These are phyloP conservation scores for Penicillium paxilli DNA, from an alignment of 495 filamentous ascomycete genomes.

Conservation along the genomic window DNA sequence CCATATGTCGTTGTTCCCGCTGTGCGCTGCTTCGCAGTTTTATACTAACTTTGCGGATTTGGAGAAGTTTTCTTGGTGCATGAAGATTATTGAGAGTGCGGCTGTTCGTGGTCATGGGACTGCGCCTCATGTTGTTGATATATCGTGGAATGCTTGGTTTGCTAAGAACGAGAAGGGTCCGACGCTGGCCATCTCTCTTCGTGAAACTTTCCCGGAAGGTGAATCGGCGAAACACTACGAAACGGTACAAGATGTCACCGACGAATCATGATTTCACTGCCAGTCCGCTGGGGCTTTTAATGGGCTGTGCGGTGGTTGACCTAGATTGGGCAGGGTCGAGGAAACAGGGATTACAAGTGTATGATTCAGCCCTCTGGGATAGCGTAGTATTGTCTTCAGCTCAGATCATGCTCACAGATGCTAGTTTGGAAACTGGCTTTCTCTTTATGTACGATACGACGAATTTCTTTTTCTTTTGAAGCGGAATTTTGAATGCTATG, in stretches of 20 bases:
- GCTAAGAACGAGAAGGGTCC: background rate
- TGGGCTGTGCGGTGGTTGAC: no score
- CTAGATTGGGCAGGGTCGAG: no score
- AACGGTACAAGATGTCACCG: background rate
- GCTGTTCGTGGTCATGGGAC: background rate
- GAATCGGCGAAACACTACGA: background rate
- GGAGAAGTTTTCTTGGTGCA: conserved; percentile 4
- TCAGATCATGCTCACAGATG: no score
- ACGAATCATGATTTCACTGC: background rate
- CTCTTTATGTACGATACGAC: background rate
- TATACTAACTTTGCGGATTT: background rate
- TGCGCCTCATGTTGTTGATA: background rate
- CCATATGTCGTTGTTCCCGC: conserved; percentile 4
- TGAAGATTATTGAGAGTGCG: background rate
- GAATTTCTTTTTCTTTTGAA: background rate
- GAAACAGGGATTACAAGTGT: no score
- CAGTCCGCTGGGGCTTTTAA: no score
- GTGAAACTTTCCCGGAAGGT: background rate
- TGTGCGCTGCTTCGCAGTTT: conserved; percentile 3
- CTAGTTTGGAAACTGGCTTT: background rate
- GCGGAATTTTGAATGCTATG: background rate
- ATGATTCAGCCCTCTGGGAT: no score
- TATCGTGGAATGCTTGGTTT: background rate
- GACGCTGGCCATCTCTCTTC: background rate
- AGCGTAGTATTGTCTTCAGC: no score